Evolutionary conservation across 805 yeast genomes (phyloP), one percentile per base, ranked within the genome.

Genomic region (Candida incommunis): DNA sequence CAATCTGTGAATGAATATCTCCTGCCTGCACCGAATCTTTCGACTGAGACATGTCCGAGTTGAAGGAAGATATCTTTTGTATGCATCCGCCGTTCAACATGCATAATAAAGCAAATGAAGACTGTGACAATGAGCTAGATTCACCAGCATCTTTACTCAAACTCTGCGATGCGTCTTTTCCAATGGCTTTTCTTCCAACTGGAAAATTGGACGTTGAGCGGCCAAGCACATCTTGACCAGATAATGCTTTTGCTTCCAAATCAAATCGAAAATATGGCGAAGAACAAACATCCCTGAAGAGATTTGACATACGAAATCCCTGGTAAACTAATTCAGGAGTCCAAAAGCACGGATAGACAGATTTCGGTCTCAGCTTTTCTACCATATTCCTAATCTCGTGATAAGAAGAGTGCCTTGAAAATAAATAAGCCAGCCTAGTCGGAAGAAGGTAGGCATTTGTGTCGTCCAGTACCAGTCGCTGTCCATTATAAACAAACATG

Each of bases 321-420:
- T 41, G 29, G 7, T n/a, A 18, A 26, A 31, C 40, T 13, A 40
- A 22, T 16, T 42, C 45, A 3, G 23, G 18, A 11, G 45, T 45
- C 23, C 45, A 42, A 41, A 43, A 43, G 41, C 48, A 49, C 1
- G 55, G 54, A 43, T 51, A 51, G 15, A 52, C 54, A 4, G 44
- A 37, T 31, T 37, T 43, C 2, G 54, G 54, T 2, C 48, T 41
- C 42, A 61, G 55, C 29, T 50, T 13, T 2, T 41, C 41, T 2
- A 52, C 31, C 3, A 61, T 49, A 5, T 43, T 42, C 20, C 43
- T 3, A 9, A 60, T 43, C 40, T 60, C 64, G 0, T 51, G 49
- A 34, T 46, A 49, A 1, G 64, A 61, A 3, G 64, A 57, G 42
- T 61, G 65, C 7, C 64, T 45, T 3, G 64, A 60, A 43, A 58